Base-by-base conservation (phyloP, 1,284 basidiomycete species). In the Peniophora sp. region DNA sequence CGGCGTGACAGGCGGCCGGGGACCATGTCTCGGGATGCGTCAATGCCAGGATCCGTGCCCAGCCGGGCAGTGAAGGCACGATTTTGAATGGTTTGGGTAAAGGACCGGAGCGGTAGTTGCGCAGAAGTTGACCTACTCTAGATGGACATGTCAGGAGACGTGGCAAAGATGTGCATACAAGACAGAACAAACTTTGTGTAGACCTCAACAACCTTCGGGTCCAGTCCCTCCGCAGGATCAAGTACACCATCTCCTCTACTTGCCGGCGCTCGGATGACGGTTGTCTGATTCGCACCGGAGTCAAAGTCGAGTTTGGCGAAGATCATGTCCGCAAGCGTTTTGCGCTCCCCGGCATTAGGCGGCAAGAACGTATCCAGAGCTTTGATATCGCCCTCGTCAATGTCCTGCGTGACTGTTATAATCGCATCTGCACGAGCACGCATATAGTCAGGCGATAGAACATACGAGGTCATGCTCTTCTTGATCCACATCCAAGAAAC, bases 21-120 rank as follows among this genome's bases (percentile, higher is more conserved):
- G 92, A 92, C 97, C 97, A 99, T 60, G 83, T 81, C 67, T 92
- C 86, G 0, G 97, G 97, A 54, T 81, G 77, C 17, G 97, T 99
- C 48, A 99, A 79, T 24, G 96, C 93, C 48, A 99, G 81, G 55
- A 99, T 85, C 50, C 93, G 88, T 8, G 95, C 94, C 97, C 97
- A 99, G 56, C 92, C 87, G 5, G 92, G 91, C 20, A 98, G 82
- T 3, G 95, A 92, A 2, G 97, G 97, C 27, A 99, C 88, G 53
- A 99, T 92, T 75, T 99, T 99, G 83, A 99, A 96, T 1, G 94
- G 81, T 72, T 99, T 99, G 17, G 97, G 97, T 0, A 99, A 76
- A 1, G 94, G 88, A 2, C 96, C 96, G 8, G 95, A 97, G 63
- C 92, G 95, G 77, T 99, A 98, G 51, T 87, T 85, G 43, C 83